These are phyloP conservation scores for Lactifluus subvellereus DNA, from an alignment of 768 basidiomycete genomes.

Conservation along the genomic window DNA sequence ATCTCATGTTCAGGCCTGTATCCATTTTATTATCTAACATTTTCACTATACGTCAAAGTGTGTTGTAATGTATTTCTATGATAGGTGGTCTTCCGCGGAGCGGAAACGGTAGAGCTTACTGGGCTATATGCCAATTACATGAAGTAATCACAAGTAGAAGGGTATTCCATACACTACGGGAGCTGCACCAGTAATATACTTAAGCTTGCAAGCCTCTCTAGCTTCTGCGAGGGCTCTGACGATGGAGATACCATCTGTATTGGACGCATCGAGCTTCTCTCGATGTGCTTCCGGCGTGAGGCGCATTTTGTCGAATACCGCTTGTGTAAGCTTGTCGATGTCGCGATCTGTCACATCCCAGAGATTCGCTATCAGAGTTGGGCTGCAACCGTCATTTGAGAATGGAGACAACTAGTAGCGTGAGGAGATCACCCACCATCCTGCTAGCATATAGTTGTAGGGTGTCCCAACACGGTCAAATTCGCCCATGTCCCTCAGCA, in stretches of 20 bases:
- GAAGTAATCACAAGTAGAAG: constrained; percentile 54
- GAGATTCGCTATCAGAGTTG: constrained; percentile 87
- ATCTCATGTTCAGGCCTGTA: neutral
- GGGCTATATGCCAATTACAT: neutral
- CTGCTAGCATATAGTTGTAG: constrained; percentile 93
- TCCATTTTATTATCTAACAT: neutral
- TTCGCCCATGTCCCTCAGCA: constrained; percentile 84
- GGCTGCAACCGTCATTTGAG: constrained; percentile 36
- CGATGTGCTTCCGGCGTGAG: constrained; percentile 37
- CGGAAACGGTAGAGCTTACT: neutral
- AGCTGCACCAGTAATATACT: constrained; percentile 91
- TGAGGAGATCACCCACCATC: constrained; percentile 62
- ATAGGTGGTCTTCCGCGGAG: neutral
- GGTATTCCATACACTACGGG: constrained; percentile 95
- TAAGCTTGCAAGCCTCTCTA: constrained; percentile 78
- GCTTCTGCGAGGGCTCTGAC: constrained; percentile 76
- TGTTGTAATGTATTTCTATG: neutral
- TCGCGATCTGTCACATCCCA: constrained; percentile 99
- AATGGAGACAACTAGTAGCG: neutral
- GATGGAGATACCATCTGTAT: constrained; percentile 41
- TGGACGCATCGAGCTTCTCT: constrained; percentile 22
- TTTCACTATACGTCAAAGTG: neutral
- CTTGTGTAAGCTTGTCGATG: constrained; percentile 86
- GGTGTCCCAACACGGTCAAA: constrained; percentile 91
- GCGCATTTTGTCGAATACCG: constrained; percentile 70